Conservation (phyloP, 805 yeast species). For the Ogataea minuta region DNA sequence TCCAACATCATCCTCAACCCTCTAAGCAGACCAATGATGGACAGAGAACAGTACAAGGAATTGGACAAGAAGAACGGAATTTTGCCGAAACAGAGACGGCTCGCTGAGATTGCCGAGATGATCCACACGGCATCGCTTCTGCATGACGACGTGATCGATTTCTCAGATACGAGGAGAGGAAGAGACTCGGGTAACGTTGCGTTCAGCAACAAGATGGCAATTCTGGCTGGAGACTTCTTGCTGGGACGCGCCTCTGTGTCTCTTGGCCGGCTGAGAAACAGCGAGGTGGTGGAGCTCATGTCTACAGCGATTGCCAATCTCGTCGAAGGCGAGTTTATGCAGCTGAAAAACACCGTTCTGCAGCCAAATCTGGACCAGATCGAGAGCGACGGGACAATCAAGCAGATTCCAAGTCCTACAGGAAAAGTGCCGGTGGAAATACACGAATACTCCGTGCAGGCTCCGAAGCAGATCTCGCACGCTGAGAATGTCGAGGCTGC, state of each 20-base stretch:
- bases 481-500: constrained; percentile 75
- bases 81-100: constrained; percentile 88
- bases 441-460: constrained; percentile 53
- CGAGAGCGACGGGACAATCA: constrained; percentile 42
- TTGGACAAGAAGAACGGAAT: constrained; percentile 68
- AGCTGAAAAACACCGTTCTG: constrained; percentile 86
- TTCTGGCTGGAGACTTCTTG: constrained; percentile 92
- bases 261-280: constrained; percentile 85
- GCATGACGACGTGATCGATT: constrained; percentile 96
- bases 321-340: constrained; percentile 99
- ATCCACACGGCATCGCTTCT: constrained; percentile 94
- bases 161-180: constrained; percentile 84
- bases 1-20: constrained; percentile 84
- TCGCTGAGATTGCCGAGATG: constrained; percentile 98
- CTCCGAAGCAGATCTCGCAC: constrained; percentile 43
- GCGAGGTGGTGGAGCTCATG: constrained; percentile 95
- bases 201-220: constrained; percentile 96
- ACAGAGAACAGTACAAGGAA: constrained; percentile 51
- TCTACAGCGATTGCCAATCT: constrained; percentile 95
- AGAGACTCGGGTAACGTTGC: constrained; percentile 90
- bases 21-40: constrained; percentile 73
- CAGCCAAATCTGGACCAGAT: constrained; percentile 45
- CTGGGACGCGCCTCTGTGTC: constrained; percentile 96
- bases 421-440: constrained; percentile 60
- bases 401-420: constrained; percentile 53